Evolutionary conservation across 495 filamentous ascomycete species (phyloP).

Genomic region (Aspergillus saccharolyticus): DNA sequence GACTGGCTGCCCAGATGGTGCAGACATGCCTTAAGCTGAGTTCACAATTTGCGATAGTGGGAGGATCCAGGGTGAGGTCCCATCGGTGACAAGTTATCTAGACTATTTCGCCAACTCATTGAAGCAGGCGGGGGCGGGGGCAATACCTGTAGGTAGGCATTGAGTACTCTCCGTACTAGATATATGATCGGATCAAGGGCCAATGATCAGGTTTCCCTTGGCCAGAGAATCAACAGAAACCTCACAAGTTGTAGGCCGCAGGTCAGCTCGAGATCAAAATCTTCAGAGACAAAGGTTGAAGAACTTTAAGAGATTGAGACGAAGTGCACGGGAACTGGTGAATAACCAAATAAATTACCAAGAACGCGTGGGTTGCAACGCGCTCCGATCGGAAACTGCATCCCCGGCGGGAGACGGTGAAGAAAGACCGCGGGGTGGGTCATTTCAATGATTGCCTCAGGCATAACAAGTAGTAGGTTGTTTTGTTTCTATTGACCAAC

Average conservation of each 20-base stretch:
- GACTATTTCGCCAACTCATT: not conserved
- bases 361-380: constrained; percentile 8
- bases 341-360: constrained; percentile 1
- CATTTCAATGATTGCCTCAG: not conserved
- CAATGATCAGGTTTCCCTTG: not conserved
- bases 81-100: not conserved
- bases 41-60: not conserved
- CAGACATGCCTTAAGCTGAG: constrained; percentile 22
- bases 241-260: not conserved
- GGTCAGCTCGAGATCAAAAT: too few species aligned
- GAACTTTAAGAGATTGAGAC: not conserved
- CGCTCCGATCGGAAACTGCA: constrained; percentile 13
- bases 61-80: not conserved
- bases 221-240: not conserved
- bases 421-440: not conserved
- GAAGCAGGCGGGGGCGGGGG: too few species aligned
- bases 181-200: not conserved
- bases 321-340: not conserved
- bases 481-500: too few species aligned
- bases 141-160: too few species aligned
- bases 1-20: constrained; percentile 22
- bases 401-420: not conserved
- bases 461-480: too few species aligned
- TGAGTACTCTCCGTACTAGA: too few species aligned
- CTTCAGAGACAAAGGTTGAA: not conserved